phyloP scores from a whole-genome alignment of 75 land plant species.

The Picea sitchensis region DNA sequence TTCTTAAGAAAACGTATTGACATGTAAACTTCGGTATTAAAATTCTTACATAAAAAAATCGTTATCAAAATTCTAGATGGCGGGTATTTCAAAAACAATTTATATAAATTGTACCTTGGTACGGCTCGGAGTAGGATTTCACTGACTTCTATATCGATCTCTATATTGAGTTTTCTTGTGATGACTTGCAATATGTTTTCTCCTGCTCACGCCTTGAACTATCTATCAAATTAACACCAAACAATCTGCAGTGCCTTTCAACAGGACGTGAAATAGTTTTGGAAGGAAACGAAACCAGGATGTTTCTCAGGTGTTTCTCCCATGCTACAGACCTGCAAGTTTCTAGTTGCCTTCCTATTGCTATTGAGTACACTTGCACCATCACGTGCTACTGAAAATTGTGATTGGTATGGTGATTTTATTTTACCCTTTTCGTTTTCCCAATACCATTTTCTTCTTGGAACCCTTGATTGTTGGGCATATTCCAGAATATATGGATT shows the following conservation, averaged over 20 bases:
- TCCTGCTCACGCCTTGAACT: constrained; percentile 8
- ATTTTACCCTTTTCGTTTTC: neutral
- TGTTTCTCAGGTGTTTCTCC: constrained; percentile 10
- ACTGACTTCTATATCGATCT: too few species aligned
- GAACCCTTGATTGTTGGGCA: too few species aligned
- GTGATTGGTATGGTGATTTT: constrained; percentile 12
- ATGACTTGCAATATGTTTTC: neutral
- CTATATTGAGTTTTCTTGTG: constrained; percentile 2
- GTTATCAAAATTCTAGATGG: too few species aligned
- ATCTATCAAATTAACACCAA: constrained; percentile 33
- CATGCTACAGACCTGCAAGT: neutral
- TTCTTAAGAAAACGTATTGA: too few species aligned
- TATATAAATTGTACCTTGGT: constrained; percentile 16
- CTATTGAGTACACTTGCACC: too few species aligned
- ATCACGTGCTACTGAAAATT: constrained; percentile 4
- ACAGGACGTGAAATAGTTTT: constrained; percentile 21
- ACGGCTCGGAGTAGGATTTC: constrained; percentile 23
- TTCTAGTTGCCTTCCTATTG: neutral
- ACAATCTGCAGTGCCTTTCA: constrained; percentile 16
- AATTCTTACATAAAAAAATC: too few species aligned
- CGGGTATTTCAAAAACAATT: too few species aligned
- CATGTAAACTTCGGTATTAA: too few species aligned
- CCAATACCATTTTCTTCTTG: too few species aligned
- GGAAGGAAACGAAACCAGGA: constrained; percentile 7
- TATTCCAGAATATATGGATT: too few species aligned